Evolutionary conservation across 148 eudicot genomes (phyloP).

Genomic region (Fagopyrum homotropicum): DNA sequence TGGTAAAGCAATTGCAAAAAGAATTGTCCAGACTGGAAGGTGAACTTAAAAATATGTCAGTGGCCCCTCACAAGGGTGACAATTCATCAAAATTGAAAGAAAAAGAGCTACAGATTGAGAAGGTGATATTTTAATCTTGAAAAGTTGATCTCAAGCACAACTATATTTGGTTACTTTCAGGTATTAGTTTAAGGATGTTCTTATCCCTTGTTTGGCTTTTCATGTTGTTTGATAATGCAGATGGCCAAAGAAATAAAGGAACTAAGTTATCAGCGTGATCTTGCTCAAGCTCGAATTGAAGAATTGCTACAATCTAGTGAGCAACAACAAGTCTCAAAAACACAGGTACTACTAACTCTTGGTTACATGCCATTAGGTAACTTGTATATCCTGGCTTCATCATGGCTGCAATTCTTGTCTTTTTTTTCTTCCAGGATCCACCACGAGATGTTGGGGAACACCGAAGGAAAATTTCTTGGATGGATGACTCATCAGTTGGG

Average conservation of each 20-base stretch:
- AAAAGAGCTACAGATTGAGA: constrained; percentile 75
- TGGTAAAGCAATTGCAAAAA: constrained; percentile 72
- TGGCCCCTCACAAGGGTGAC: constrained; percentile 28
- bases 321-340: constrained; percentile 25
- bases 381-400: not conserved
- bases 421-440: constrained; percentile 18
- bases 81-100: constrained; percentile 44
- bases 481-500: constrained; percentile 53
- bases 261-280: constrained; percentile 64
- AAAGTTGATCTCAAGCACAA: not conserved
- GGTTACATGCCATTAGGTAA: not conserved
- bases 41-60: constrained; percentile 46
- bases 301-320: constrained; percentile 43
- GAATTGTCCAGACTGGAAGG: constrained; percentile 69
- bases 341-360: constrained; percentile 28
- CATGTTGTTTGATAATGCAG: constrained; percentile 28
- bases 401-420: not conserved
- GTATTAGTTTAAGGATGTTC: not conserved
- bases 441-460: constrained; percentile 17
- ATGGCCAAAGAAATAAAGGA: constrained; percentile 85
- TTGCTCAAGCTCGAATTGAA: constrained; percentile 62
- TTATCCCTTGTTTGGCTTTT: not conserved
- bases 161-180: not conserved
- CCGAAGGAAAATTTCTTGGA: constrained; percentile 38
- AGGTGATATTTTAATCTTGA: constrained; percentile 32